A percentile compares a stretch with the other conserved stretches of the same genome.
Evolutionary conservation across 352 stramenopile species (phyloP).

Genomic region (Phytophthora lateralis): DNA sequence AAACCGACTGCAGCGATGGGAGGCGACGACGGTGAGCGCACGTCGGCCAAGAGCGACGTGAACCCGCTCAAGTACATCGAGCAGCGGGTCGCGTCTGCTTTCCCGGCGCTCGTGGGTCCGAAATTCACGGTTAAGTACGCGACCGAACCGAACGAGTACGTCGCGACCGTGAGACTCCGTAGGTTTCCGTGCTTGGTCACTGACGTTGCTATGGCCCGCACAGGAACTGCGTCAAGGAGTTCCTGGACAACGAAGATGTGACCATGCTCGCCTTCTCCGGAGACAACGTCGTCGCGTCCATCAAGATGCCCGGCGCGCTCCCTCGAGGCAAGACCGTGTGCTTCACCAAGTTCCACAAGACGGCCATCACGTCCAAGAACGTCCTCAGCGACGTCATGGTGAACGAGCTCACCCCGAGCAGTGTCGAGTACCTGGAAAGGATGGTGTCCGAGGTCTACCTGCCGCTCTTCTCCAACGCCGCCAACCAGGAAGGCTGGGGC

Average conservation of each 20-base stretch:
- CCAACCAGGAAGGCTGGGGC: conserved; percentile 96
- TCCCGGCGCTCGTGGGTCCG: conserved; percentile 54
- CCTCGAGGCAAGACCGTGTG: conserved; percentile 90
- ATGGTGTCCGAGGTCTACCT: conserved; percentile 95
- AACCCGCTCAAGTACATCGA: conserved; percentile 85
- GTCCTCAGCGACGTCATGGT: conserved; percentile 88
- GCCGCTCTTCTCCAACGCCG: conserved; percentile 94
- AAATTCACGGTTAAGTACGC: conserved; percentile 88
- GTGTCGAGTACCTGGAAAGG: conserved; percentile 95
- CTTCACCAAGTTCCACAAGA: conserved; percentile 92
- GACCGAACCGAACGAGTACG: conserved; percentile 82
- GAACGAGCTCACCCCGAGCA: conserved; percentile 87
- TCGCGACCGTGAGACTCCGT: neutral
- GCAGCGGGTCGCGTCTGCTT: conserved; percentile 75
- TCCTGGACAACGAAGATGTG: conserved; percentile 87
- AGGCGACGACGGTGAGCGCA: conserved; percentile 46
- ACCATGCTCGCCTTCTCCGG: conserved; percentile 91
- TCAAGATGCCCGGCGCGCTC: conserved; percentile 89
- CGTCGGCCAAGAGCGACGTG: conserved; percentile 63
- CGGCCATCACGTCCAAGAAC: conserved; percentile 79
- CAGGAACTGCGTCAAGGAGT: conserved; percentile 86
- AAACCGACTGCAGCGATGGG: conserved; percentile 38
- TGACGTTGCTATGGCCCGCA: neutral
- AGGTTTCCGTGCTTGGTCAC: neutral
- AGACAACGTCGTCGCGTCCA: conserved; percentile 82